These are phyloP conservation scores for Puya raimondii DNA, from an alignment of 176 grass and related monocot genomes.

Conservation along the genomic window DNA sequence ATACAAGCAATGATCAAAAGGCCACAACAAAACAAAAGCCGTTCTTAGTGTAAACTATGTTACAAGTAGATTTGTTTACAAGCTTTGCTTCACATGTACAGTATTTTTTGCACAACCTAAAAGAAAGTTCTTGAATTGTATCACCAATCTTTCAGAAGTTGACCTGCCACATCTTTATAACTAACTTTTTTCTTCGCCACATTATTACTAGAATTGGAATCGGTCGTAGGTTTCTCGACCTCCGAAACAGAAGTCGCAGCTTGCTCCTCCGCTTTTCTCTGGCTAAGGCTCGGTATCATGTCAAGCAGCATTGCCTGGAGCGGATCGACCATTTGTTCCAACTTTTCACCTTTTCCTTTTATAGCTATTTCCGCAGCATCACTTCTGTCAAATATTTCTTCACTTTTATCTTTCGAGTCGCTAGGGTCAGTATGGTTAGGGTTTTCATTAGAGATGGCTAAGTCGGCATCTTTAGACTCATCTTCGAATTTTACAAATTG, in stretches of 20 bases:
- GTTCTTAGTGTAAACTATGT: background rate
- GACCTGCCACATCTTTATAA: slow-evolving; percentile 65
- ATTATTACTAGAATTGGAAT: slow-evolving; percentile 11
- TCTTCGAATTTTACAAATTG: slow-evolving; percentile 31
- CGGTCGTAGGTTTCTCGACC: slow-evolving; percentile 15
- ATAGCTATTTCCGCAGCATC: slow-evolving; percentile 22
- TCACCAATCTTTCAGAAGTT: slow-evolving; percentile 87
- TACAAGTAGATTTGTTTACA: background rate
- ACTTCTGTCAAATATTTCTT: slow-evolving; percentile 22
- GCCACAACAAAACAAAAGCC: background rate
- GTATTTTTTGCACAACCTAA: background rate
- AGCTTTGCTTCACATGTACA: background rate
- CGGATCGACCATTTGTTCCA: slow-evolving; percentile 76
- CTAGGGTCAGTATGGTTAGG: background rate
- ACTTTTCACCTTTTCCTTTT: slow-evolving; percentile 29
- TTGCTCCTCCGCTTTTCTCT: slow-evolving; percentile 18
- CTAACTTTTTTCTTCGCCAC: slow-evolving; percentile 82
- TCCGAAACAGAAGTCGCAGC: background rate
- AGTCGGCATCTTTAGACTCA: slow-evolving; percentile 17
- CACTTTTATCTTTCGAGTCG: slow-evolving; percentile 14
- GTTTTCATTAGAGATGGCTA: background rate
- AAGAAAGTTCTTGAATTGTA: background rate
- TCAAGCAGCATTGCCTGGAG: slow-evolving; percentile 81
- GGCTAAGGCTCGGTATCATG: slow-evolving; percentile 64
- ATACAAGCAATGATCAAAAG: no score